Conservation (phyloP, 2,329 filamentous ascomycete species). For the Monosporascus sp. region DNA sequence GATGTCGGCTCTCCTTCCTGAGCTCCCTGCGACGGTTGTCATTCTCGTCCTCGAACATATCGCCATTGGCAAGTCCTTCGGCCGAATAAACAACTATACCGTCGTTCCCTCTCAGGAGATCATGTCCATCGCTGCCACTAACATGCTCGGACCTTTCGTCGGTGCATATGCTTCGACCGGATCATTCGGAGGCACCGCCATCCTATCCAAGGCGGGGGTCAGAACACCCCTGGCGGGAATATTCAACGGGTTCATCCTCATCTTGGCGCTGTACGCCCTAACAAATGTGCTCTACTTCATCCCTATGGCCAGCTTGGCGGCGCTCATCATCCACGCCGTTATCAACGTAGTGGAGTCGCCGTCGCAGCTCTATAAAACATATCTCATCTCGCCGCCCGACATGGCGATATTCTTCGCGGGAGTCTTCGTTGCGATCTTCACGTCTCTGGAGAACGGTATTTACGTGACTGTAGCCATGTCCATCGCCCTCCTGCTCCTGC, state of each 20-base stretch:
- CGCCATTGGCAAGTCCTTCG: constrained; percentile 75
- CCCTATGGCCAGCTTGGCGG: constrained; percentile 63
- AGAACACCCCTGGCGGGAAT: constrained; percentile 73
- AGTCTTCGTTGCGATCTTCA: constrained; percentile 52
- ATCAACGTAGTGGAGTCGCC: constrained; percentile 70
- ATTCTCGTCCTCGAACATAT: constrained; percentile 77
- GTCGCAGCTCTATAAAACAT: constrained; percentile 70
- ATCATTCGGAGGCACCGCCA: constrained; percentile 63
- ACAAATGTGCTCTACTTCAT: constrained; percentile 79
- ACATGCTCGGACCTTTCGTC: constrained; percentile 68
- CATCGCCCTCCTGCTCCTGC: constrained; percentile 35
- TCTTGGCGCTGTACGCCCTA: constrained; percentile 72
- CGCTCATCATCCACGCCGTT: constrained; percentile 79
- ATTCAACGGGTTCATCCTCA: constrained; percentile 69
- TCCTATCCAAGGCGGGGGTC: constrained; percentile 79
- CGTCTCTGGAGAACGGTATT: constrained; percentile 44
- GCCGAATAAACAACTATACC: constrained; percentile 68
- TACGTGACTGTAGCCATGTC: constrained; percentile 43
- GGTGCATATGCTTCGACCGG: constrained; percentile 45
- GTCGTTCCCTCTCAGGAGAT: constrained; percentile 73
- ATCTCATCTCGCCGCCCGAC: constrained; percentile 69
- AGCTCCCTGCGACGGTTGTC: constrained; percentile 66
- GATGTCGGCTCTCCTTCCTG: constrained; percentile 49
- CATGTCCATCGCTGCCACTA: constrained; percentile 68
- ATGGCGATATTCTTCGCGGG: constrained; percentile 70